A percentile compares a stretch with the other conserved stretches of the same genome.
These are phyloP conservation scores for Leccinum longicurvipes DNA, from an alignment of 768 basidiomycete species.

Conservation along the genomic window DNA sequence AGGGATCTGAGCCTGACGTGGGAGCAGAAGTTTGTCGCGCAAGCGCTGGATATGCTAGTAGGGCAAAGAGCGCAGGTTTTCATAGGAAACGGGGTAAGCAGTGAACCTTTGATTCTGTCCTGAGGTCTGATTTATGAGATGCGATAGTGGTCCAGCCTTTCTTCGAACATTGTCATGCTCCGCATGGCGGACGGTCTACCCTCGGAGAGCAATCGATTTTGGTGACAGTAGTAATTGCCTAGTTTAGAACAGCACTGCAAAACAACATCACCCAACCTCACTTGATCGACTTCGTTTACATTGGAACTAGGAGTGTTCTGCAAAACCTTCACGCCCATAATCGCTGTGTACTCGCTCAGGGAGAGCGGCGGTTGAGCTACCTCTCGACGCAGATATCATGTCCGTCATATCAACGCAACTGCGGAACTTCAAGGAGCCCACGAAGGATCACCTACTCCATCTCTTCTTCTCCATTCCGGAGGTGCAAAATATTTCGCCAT, in stretches of 20 bases:
- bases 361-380: conserved; percentile 2
- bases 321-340: neutral
- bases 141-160: conserved; percentile 37
- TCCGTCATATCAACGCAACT: conserved; percentile 84
- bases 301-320: too few relatives aligned
- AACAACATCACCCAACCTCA: too few relatives aligned
- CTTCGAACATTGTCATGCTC: conserved; percentile 40
- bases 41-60: conserved; percentile 50
- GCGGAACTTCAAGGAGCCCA: conserved; percentile 89
- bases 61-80: conserved; percentile 45
- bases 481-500: conserved; percentile 15
- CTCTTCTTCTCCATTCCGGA: conserved; percentile 86
- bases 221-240: too few relatives aligned
- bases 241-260: too few relatives aligned
- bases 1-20: conserved; percentile 38
- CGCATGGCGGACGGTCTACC: conserved; percentile 29
- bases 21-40: conserved; percentile 43
- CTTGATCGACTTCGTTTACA: conserved; percentile 35
- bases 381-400: conserved; percentile 40
- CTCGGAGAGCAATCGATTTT: conserved; percentile 32
- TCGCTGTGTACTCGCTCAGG: neutral
- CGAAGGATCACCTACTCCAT: conserved; percentile 79
- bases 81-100: conserved; percentile 51
- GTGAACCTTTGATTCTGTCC: conserved; percentile 10
- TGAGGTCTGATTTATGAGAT: neutral